Percentiles rank a stretch among this genome's conserved stretches.
Conservation (phyloP, 495 filamentous ascomycete genomes). For the Penicillium manginii region DNA sequence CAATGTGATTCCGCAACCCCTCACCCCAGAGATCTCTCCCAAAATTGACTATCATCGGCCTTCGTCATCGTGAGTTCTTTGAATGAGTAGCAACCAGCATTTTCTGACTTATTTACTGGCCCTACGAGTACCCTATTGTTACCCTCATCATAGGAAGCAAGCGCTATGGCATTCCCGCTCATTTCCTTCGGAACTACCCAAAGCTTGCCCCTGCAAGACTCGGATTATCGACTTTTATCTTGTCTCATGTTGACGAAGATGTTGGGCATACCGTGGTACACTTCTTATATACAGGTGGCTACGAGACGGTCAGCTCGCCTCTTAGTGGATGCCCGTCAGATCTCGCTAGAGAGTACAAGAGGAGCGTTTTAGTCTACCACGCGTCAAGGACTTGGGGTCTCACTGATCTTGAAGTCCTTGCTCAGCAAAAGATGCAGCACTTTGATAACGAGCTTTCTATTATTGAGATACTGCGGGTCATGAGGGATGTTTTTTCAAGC, state of each 20-base stretch:
- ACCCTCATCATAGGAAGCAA: slow-evolving; percentile 11
- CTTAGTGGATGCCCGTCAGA: slow-evolving; percentile 1
- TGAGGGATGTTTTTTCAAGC: slow-evolving; percentile 13
- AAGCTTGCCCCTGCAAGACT: not conserved
- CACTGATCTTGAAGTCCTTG: slow-evolving; percentile 12
- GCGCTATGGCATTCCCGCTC: slow-evolving; percentile 12
- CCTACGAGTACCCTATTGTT: slow-evolving; percentile 6
- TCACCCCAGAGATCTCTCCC: slow-evolving; percentile 12
- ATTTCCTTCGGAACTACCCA: slow-evolving; percentile 7
- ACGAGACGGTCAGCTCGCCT: slow-evolving; percentile 12
- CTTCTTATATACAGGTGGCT: slow-evolving; percentile 11
- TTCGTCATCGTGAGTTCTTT: slow-evolving; percentile 13
- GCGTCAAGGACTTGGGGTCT: slow-evolving; percentile 15
- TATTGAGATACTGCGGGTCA: slow-evolving; percentile 10
- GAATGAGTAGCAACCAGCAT: not conserved
- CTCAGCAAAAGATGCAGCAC: slow-evolving; percentile 13
- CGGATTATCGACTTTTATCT: slow-evolving; percentile 6
- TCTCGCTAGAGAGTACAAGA: slow-evolving; percentile 18
- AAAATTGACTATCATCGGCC: slow-evolving; percentile 17
- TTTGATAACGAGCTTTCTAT: slow-evolving; percentile 9
- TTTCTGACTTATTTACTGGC: slow-evolving; percentile 13
- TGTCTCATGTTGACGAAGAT: slow-evolving; percentile 15
- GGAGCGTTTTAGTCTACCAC: slow-evolving; percentile 17
- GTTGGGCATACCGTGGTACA: slow-evolving; percentile 17
- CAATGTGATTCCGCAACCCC: slow-evolving; percentile 1